Evolutionary conservation across 495 filamentous ascomycete genomes (phyloP).

Genomic region (Darksidea phi): DNA sequence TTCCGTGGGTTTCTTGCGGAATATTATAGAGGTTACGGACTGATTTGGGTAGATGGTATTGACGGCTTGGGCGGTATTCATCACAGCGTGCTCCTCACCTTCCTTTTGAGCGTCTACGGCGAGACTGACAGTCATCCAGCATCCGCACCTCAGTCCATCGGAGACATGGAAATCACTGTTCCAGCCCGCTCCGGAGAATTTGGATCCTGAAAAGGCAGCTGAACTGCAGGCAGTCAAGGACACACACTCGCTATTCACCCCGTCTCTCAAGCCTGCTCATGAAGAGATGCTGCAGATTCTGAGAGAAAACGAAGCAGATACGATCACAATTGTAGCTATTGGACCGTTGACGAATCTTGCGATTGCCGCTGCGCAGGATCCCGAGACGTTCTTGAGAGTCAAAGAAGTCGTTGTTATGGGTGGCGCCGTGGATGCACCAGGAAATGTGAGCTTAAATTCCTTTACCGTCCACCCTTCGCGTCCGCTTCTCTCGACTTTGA

Average conservation of each 20-base stretch:
- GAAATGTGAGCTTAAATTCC: conserved; percentile 60
- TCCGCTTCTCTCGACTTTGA: not conserved
- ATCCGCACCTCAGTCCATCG: conserved; percentile 79
- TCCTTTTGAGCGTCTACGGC: conserved; percentile 2
- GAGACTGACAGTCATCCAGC: conserved; percentile 49
- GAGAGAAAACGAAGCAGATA: conserved; percentile 71
- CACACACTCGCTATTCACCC: conserved; percentile 57
- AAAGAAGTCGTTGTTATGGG: conserved; percentile 98
- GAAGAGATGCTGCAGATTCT: conserved; percentile 83
- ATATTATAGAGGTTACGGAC: not conserved
- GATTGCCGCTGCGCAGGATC: conserved; percentile 77
- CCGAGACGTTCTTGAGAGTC: conserved; percentile 79
- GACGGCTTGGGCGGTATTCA: conserved; percentile 95
- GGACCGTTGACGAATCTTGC: conserved; percentile 92
- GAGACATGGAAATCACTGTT: conserved; percentile 87
- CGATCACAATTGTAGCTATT: conserved; percentile 83
- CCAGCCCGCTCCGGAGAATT: conserved; percentile 50
- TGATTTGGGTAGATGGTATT: conserved; percentile 63
- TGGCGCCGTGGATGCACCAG: conserved; percentile 72
- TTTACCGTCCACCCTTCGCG: not conserved
- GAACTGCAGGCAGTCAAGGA: conserved; percentile 35
- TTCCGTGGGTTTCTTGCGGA: conserved; percentile 64
- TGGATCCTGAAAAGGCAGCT: conserved; percentile 37
- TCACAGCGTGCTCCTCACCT: conserved; percentile 53
- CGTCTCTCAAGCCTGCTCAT: conserved; percentile 69